Percentiles rank a stretch among this genome's conserved stretches.
Evolutionary conservation across 2,329 filamentous ascomycete species (phyloP).

Genomic region (Penicillium sp.): DNA sequence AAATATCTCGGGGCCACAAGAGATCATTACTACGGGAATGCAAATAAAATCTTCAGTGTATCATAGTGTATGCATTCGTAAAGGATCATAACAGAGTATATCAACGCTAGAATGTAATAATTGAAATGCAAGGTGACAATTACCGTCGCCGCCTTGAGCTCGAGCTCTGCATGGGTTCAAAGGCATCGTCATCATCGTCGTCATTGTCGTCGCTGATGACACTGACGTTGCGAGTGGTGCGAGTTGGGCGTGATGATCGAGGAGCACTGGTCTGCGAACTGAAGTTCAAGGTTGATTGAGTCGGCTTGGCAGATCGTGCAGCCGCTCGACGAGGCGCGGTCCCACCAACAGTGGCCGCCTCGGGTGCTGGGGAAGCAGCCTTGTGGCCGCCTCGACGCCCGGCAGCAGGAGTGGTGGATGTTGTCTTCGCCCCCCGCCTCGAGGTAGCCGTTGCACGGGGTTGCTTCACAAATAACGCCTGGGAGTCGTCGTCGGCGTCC

Average conservation of each 20-base stretch:
- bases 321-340: conserved; percentile 27
- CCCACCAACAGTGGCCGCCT: conserved; percentile 31
- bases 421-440: conserved; percentile 23
- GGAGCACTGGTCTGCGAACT: conserved; percentile 37
- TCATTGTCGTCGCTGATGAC: conserved; percentile 42
- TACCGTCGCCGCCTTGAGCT: conserved; percentile 26
- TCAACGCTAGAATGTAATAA: neutral
- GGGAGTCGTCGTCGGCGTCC: conserved; percentile 36
- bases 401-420: conserved; percentile 19
- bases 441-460: conserved; percentile 25
- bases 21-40: neutral
- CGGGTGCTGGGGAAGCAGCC: conserved; percentile 33
- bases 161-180: conserved; percentile 40
- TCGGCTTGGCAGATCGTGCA: conserved; percentile 27
- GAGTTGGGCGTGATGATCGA: conserved; percentile 28
- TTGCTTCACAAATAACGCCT: conserved; percentile 44
- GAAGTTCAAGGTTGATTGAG: conserved; percentile 45
- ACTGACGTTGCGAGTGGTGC: conserved; percentile 34
- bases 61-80: neutral
- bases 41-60: neutral
- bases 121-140: neutral
- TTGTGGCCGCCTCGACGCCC: conserved; percentile 27
- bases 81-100: neutral
- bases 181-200: conserved; percentile 44
- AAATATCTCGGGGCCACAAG: neutral